Evolutionary conservation across 2,329 filamentous ascomycete species (phyloP).

Genomic region (Madurella mycetomatis): DNA sequence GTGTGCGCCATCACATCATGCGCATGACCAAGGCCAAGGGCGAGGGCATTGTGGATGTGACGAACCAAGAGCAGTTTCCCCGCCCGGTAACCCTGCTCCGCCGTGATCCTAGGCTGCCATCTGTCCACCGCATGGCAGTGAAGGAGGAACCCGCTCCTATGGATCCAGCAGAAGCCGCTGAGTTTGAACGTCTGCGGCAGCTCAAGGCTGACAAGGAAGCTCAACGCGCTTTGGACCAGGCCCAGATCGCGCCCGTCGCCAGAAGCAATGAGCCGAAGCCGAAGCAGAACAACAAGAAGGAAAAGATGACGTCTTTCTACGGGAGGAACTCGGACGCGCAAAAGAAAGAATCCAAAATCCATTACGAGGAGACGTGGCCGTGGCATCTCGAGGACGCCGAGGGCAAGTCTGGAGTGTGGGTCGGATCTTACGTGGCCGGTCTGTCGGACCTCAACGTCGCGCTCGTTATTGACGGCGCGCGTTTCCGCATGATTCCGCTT

Average conservation of each 20-base stretch:
- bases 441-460: conserved; percentile 83
- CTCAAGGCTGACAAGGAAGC: conserved; percentile 74
- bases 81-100: conserved; percentile 85
- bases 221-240: conserved; percentile 79
- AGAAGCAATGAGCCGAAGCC: conserved; percentile 52
- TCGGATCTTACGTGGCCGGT: conserved; percentile 84
- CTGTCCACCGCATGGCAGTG: conserved; percentile 50
- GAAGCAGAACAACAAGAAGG: conserved; percentile 69
- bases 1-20: conserved; percentile 82
- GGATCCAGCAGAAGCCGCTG: conserved; percentile 50
- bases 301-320: conserved; percentile 75
- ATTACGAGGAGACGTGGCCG: conserved; percentile 91
- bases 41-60: conserved; percentile 63
- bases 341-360: conserved; percentile 66
- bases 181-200: conserved; percentile 63
- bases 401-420: conserved; percentile 81
- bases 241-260: conserved; percentile 83
- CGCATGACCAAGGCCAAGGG: conserved; percentile 60
- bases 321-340: conserved; percentile 75
- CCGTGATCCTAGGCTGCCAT: conserved; percentile 71
- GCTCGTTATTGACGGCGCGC: conserved; percentile 63
- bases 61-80: conserved; percentile 72
- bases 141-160: conserved; percentile 49
- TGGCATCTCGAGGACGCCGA: conserved; percentile 98
- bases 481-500: conserved; percentile 81